These are phyloP conservation scores for Neurospora tetrasperma DNA, from an alignment of 495 filamentous ascomycete species.

Conservation along the genomic window DNA sequence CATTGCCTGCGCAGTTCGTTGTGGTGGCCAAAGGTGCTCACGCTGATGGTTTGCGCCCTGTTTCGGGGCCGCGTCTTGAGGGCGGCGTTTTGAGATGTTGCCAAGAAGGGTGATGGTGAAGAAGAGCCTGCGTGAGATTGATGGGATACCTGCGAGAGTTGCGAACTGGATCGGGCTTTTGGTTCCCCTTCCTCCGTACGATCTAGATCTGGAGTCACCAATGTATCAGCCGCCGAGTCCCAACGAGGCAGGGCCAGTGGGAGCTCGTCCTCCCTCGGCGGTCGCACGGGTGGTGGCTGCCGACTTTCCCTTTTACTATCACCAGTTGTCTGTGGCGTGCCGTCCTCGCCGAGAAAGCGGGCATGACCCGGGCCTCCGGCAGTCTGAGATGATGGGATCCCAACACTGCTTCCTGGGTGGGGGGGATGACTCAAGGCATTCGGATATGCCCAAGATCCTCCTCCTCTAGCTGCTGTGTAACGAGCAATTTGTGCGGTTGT, in stretches of 20 bases:
- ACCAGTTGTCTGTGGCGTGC: not conserved
- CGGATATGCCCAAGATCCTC: not conserved
- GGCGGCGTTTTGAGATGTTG: not conserved
- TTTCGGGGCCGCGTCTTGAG: not conserved
- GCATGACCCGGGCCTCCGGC: not conserved
- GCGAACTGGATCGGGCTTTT: not conserved
- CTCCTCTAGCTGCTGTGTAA: not conserved
- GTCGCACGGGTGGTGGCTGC: not conserved
- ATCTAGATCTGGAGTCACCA: not conserved
- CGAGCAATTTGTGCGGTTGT: constrained; percentile 13
- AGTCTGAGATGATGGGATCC: not conserved
- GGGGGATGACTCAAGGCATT: not conserved
- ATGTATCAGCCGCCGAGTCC: not conserved
- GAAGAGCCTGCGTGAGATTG: not conserved
- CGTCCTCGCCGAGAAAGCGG: not conserved
- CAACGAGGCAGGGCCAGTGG: not conserved
- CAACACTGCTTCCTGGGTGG: not conserved
- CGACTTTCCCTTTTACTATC: not conserved
- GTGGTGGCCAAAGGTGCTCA: not conserved
- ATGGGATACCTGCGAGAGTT: not conserved
- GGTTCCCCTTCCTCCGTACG: not conserved
- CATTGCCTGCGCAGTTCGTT: not conserved
- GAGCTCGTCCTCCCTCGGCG: constrained; percentile 1
- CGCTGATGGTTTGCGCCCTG: not conserved
- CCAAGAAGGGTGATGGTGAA: not conserved